Percentiles rank a stretch among this genome's conserved stretches.
Conservation (phyloP, 2,329 filamentous ascomycete genomes). For the Fusarium sterilihyphosum region DNA sequence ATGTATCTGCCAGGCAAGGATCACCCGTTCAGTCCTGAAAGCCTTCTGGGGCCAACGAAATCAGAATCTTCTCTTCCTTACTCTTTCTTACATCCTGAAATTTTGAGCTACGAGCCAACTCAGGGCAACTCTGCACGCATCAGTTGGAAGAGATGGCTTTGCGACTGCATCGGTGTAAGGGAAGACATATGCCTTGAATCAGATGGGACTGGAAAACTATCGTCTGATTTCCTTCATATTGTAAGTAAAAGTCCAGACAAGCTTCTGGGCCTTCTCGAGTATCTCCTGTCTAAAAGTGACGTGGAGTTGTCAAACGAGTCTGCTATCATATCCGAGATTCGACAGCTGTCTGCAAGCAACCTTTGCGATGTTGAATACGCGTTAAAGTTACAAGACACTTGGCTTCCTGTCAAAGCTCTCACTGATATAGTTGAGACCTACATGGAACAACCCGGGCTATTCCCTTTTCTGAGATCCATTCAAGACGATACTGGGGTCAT, state of each 20-base stretch:
- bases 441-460: rapidly evolving
- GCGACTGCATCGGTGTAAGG: rapidly evolving
- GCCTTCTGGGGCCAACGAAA: rapidly evolving
- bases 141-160: neutral
- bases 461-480: neutral
- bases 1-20: neutral
- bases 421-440: neutral
- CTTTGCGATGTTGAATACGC: neutral
- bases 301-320: neutral
- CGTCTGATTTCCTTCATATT: neutral
- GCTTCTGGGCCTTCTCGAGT: neutral
- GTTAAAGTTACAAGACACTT: neutral
- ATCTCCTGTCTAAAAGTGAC: rapidly evolving
- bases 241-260: neutral
- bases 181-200: neutral
- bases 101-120: neutral
- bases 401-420: neutral
- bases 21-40: neutral
- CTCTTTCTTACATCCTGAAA: neutral
- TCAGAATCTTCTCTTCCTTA: rapidly evolving
- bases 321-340: neutral
- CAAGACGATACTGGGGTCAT: neutral
- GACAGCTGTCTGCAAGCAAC: neutral
- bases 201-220: rapidly evolving
- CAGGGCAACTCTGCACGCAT: rapidly evolving